These are phyloP conservation scores for Pythium vanterpoolii DNA, from an alignment of 352 stramenopile species.

Conservation along the genomic window DNA sequence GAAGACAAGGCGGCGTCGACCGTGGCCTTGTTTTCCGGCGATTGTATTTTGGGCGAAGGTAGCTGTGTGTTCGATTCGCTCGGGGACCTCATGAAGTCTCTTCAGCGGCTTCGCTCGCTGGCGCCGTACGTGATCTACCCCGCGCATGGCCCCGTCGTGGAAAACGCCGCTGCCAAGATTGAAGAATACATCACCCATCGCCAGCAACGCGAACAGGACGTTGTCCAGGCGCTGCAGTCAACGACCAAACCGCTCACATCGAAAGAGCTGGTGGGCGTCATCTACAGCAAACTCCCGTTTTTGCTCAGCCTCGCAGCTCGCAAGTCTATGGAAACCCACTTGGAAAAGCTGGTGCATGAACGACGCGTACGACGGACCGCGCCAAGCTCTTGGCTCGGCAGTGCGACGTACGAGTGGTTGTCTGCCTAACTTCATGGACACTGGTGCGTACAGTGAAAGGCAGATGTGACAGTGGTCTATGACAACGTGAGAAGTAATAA, in stretches of 20 bases:
- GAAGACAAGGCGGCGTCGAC: slow-evolving; percentile 20
- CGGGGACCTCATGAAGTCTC: slow-evolving; percentile 67
- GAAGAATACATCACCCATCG: slow-evolving; percentile 76
- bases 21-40: slow-evolving; percentile 68
- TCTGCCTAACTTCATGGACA: background rate
- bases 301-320: slow-evolving; percentile 45
- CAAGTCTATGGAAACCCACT: slow-evolving; percentile 56
- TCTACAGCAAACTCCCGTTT: slow-evolving; percentile 61
- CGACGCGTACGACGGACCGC: slow-evolving; percentile 21
- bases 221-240: slow-evolving; percentile 28
- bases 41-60: slow-evolving; percentile 81
- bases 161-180: slow-evolving; percentile 63
- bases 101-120: slow-evolving; percentile 43
- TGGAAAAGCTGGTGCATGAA: slow-evolving; percentile 60
- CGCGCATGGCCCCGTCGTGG: slow-evolving; percentile 67
- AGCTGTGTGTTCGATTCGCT: slow-evolving; percentile 88
- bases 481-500: background rate
- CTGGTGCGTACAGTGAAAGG: too few species aligned
- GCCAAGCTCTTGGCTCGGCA: slow-evolving; percentile 25
- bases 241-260: slow-evolving; percentile 23
- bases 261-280: slow-evolving; percentile 41
- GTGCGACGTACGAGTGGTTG: slow-evolving; percentile 27
- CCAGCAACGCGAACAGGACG: slow-evolving; percentile 61
- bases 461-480: background rate
- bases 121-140: slow-evolving; percentile 59